Evolutionary conservation across 1,139 yeast species (phyloP).

Genomic region (Pichia sp.): DNA sequence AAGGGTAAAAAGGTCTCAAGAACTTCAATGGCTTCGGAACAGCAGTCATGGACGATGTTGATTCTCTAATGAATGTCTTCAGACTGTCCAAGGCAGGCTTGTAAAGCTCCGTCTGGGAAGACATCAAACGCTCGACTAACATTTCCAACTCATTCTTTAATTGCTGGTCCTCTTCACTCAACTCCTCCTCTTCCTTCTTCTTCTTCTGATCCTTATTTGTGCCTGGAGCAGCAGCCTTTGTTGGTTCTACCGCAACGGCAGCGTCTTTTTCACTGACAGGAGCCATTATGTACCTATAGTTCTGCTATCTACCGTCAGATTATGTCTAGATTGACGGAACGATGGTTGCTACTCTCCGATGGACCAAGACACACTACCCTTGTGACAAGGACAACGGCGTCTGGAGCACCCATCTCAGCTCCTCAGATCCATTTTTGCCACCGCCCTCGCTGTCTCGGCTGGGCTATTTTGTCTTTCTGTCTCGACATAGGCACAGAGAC

Average conservation of each 20-base stretch:
- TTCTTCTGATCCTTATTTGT: conserved; percentile 7
- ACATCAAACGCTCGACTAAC: conserved; percentile 73
- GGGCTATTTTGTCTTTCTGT: no score
- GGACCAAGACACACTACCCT: not conserved
- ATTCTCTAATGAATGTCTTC: conserved; percentile 77
- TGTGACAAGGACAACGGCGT: not conserved
- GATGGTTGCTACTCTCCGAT: not conserved
- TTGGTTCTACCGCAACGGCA: conserved; percentile 1
- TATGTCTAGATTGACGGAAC: not conserved
- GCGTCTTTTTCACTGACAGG: conserved; percentile 23
- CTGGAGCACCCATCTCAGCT: not conserved
- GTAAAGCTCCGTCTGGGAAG: conserved; percentile 47
- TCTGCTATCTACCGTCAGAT: not conserved
- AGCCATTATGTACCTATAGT: conserved; percentile 16
- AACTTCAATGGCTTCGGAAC: conserved; percentile 98
- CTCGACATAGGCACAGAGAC: not conserved
- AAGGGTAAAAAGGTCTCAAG: conserved; percentile 78
- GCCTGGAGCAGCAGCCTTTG: not conserved
- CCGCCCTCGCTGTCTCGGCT: conserved; percentile 7
- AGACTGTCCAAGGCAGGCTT: conserved; percentile 58
- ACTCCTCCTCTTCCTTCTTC: conserved; percentile 55
- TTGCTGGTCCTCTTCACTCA: conserved; percentile 90
- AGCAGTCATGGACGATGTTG: conserved; percentile 98
- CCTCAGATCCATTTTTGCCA: conserved; percentile 8
- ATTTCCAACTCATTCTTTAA: conserved; percentile 82